Evolutionary conservation across 495 filamentous ascomycete genomes (phyloP), one percentile per base, ranked within the genome.

Genomic region (Neurospora sp.): DNA sequence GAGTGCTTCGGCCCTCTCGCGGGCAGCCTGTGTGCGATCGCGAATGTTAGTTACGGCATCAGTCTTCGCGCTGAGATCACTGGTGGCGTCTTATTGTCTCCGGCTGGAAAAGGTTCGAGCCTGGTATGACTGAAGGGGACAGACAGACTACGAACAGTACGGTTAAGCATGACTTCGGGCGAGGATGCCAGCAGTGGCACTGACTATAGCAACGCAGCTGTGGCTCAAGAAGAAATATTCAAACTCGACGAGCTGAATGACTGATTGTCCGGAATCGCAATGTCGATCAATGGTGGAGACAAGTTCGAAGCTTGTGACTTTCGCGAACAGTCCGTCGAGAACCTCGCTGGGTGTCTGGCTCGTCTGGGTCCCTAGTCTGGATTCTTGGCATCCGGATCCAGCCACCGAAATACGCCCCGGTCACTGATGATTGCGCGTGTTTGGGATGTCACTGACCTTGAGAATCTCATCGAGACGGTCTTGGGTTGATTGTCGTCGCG

Each of bases 391-490:
- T 69, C 35, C 35, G 12, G 35, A 69, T 20, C 53, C 14, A 61
- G 53, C 53, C 53, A 69, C 16, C 35, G n/a, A 69, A 8, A 69
- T 10, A 45, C 14, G 40, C 22, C n/a, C 68, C 37, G n/a, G 14
- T 69, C 35, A 39, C n/a, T 44, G 40, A 8, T 69, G 37, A 69
- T 61, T 10, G 68, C 20, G 4, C 5, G 40, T 20, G 35, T 69
- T 48, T 48, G 68, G n/a, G 31, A 65, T 61, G 27, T 61, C 53
- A 81, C 80, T 78, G 59, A 85, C 83, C 83, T 85, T 79, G 71
- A 85, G 82, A 75, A 85, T 84, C 16, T 78, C 76, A 71, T 78
- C 79, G 71, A 85, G 73, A 42, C 83, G 80, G 20, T 83, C 80
- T 59, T 83, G 79, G 14, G 82, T 79, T 10, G 82, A 82, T 71